phyloP scores from a whole-genome alignment of 2,329 filamentous ascomycete genomes.

The Neofusicoccum umdonicola region DNA sequence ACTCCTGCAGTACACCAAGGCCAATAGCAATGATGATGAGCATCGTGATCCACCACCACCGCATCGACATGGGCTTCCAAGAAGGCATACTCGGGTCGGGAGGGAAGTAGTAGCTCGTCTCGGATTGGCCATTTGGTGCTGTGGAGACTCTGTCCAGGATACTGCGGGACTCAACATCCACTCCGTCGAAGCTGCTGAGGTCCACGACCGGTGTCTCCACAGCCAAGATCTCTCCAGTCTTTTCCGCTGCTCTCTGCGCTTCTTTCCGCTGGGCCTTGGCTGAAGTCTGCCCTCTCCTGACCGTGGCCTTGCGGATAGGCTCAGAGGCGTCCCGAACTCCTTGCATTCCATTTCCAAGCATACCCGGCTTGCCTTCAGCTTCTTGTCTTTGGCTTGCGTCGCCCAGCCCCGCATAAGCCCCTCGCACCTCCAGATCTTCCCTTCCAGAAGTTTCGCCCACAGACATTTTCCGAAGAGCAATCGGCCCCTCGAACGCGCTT shows the following conservation, averaged over 20 bases:
- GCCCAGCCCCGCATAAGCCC: constrained; percentile 19
- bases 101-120: constrained; percentile 40
- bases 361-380: constrained; percentile 17
- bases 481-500: constrained; percentile 29
- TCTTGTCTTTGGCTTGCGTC: constrained; percentile 19
- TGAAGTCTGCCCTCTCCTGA: not conserved
- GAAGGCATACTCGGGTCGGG: constrained; percentile 38
- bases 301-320: constrained; percentile 21
- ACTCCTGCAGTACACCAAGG: constrained; percentile 37
- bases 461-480: constrained; percentile 26
- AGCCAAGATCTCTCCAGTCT: constrained; percentile 44
- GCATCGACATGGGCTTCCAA: constrained; percentile 41
- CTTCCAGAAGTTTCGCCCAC: not conserved
- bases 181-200: constrained; percentile 41
- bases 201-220: constrained; percentile 35
- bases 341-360: constrained; percentile 29
- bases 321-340: constrained; percentile 34
- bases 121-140: constrained; percentile 14
- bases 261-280: constrained; percentile 25
- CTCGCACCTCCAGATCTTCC: constrained; percentile 19
- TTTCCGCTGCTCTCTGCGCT: constrained; percentile 43
- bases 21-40: constrained; percentile 33
- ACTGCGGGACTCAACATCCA: constrained; percentile 32
- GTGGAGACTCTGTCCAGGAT: constrained; percentile 23
- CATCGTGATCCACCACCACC: constrained; percentile 34